Evolutionary conservation across 2,329 filamentous ascomycete genomes (phyloP).

Genomic region (Dryadomyces sulphureus): DNA sequence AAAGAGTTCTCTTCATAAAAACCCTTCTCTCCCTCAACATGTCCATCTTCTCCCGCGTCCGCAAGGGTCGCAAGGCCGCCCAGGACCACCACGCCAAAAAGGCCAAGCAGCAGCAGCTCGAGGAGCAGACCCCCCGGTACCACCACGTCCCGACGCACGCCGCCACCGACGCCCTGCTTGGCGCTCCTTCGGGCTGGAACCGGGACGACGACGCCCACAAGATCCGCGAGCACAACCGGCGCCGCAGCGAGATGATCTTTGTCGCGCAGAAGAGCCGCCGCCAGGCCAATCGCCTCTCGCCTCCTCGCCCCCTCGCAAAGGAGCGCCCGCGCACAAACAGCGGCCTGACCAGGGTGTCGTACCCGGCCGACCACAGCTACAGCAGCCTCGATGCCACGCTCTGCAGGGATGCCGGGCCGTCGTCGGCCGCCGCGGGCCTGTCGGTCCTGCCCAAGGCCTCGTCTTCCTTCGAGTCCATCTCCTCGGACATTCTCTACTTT

Average conservation of each 20-base stretch:
- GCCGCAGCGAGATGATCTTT: conserved; percentile 27
- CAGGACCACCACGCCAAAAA: conserved; percentile 38
- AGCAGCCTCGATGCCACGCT: conserved; percentile 10
- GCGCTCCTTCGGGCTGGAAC: conserved; percentile 36
- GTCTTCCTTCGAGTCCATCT: neutral
- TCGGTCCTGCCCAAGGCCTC: too few relatives aligned
- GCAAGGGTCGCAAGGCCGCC: conserved; percentile 35
- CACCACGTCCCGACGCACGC: conserved; percentile 48
- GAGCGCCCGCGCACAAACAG: conserved; percentile 4
- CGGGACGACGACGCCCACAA: conserved; percentile 25
- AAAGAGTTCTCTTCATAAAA: too few relatives aligned
- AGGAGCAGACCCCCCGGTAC: conserved; percentile 27
- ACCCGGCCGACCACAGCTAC: conserved; percentile 8
- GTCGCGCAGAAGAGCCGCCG: neutral
- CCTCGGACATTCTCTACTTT: neutral
- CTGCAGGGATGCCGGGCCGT: neutral
- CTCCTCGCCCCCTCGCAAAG: too few relatives aligned
- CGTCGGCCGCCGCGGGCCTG: too few relatives aligned
- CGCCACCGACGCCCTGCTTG: conserved; percentile 39
- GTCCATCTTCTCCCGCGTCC: conserved; percentile 43
- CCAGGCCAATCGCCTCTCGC: too few relatives aligned
- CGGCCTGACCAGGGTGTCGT: conserved; percentile 7
- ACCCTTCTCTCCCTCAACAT: conserved; percentile 27
- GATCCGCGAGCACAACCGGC: conserved; percentile 35
- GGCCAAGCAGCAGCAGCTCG: conserved; percentile 18